Conservation (phyloP, 2,329 filamentous ascomycete species). For the Chlorencoelia australis region DNA sequence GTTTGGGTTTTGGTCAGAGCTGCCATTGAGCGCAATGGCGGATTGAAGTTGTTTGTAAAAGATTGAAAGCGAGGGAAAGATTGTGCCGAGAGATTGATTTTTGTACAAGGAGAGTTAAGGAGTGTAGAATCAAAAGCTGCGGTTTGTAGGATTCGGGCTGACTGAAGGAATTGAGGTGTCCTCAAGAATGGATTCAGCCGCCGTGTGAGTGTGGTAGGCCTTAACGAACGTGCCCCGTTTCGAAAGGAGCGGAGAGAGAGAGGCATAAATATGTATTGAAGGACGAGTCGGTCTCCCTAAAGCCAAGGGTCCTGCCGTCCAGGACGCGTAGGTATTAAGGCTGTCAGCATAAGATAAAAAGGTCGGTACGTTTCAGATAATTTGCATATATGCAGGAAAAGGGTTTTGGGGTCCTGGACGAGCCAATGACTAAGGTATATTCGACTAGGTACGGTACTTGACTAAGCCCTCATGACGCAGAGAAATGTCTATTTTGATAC, state of each 20-base stretch:
- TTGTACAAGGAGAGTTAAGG: slow-evolving; percentile 15
- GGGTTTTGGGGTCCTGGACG: no score
- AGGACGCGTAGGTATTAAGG: no score
- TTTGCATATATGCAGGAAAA: no score
- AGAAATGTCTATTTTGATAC: no score
- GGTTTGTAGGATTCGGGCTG: slow-evolving; percentile 22
- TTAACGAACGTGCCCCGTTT: slow-evolving; percentile 22
- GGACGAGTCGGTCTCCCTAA: no score
- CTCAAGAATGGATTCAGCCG: slow-evolving; percentile 21
- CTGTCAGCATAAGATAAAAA: no score
- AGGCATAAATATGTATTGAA: slow-evolving; percentile 17
- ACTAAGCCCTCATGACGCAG: no score
- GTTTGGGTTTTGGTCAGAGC: slow-evolving; percentile 25
- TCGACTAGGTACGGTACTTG: no score
- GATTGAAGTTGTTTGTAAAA: slow-evolving; percentile 15
- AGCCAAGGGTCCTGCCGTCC: no score
- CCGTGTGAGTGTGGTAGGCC: slow-evolving; percentile 16
- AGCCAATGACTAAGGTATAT: no score
- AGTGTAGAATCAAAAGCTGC: slow-evolving; percentile 16
- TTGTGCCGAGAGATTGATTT: slow-evolving; percentile 10
- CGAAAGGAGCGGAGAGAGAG: slow-evolving; percentile 19
- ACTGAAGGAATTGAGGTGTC: slow-evolving; percentile 26
- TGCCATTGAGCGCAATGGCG: slow-evolving; percentile 22
- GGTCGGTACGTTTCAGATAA: no score
- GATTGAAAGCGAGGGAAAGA: slow-evolving; percentile 20